Evolutionary conservation across 139 green algal species (phyloP).

Genomic region (Pseudopediastrum boryanum): DNA sequence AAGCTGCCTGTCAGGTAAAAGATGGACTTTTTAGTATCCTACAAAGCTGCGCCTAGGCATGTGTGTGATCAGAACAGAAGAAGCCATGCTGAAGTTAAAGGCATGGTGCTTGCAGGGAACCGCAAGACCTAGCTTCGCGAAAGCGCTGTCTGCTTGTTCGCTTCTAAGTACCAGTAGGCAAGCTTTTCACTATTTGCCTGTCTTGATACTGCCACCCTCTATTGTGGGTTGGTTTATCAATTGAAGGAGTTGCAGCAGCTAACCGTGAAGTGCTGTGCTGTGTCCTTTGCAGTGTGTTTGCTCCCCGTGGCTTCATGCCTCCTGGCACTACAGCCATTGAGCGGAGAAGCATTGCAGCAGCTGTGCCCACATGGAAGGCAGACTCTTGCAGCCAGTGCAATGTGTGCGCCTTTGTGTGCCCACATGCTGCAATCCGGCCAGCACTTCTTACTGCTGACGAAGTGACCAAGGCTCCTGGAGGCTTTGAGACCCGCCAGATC

Average conservation of each 20-base stretch:
- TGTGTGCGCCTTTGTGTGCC: slow-evolving; percentile 72
- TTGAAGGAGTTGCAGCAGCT: not conserved
- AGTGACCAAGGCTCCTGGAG: slow-evolving; percentile 38
- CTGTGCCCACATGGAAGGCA: slow-evolving; percentile 52
- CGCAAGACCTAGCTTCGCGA: no score
- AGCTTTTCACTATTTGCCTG: no score
- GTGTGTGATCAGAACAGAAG: no score
- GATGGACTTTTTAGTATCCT: no score
- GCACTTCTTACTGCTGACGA: slow-evolving; percentile 48
- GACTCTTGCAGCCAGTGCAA: slow-evolving; percentile 70
- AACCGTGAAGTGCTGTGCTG: not conserved
- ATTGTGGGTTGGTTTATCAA: not conserved
- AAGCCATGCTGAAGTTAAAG: no score
- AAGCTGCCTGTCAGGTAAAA: slow-evolving; percentile 59
- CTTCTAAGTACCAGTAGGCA: no score
- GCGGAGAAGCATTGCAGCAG: slow-evolving; percentile 53
- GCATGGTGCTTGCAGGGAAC: no score
- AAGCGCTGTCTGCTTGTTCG: no score
- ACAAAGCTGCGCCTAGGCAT: no score
- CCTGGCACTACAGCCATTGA: slow-evolving; percentile 58
- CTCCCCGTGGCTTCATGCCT: slow-evolving; percentile 50
- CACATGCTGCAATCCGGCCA: slow-evolving; percentile 66
- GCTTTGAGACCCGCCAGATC: slow-evolving; percentile 46
- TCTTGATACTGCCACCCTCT: not conserved
- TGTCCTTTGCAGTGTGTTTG: slow-evolving; percentile 31